These are phyloP conservation scores for Coemansia umbellata DNA, from an alignment of 192 early-diverging fungal genomes.

Conservation along the genomic window DNA sequence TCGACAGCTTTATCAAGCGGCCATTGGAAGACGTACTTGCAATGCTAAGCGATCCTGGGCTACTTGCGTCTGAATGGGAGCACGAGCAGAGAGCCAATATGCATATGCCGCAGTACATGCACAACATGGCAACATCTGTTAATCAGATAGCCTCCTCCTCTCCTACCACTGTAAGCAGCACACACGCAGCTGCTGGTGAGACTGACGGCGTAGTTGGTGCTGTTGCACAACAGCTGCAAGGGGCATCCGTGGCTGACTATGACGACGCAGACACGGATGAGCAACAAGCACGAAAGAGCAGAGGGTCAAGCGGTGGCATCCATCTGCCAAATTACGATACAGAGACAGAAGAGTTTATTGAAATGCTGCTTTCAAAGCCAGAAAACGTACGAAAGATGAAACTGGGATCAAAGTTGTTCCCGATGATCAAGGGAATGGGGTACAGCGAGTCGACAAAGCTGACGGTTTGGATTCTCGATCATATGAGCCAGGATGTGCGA, in stretches of 20 bases:
- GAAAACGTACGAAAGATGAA: constrained; percentile 53
- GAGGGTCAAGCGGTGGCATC: constrained; percentile 5
- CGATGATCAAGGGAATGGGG: constrained; percentile 53
- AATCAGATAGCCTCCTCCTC: constrained; percentile 13
- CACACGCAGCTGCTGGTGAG: background rate
- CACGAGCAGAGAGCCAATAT: constrained; percentile 23
- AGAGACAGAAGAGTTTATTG: constrained; percentile 45
- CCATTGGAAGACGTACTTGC: constrained; percentile 41
- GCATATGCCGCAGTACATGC: constrained; percentile 16
- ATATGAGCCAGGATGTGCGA: constrained; percentile 50
- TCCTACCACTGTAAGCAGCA: too few relatives aligned
- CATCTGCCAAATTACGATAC: constrained; percentile 35
- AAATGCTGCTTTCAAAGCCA: constrained; percentile 43
- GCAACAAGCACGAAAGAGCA: too few relatives aligned
- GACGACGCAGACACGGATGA: background rate
- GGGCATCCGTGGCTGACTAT: background rate
- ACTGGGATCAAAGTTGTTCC: constrained; percentile 53
- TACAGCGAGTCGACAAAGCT: constrained; percentile 51
- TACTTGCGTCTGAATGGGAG: constrained; percentile 44
- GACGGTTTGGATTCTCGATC: constrained; percentile 53
- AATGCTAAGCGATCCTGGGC: constrained; percentile 33
- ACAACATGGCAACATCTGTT: constrained; percentile 4
- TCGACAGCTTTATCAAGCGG: constrained; percentile 20
- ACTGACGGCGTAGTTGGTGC: background rate
- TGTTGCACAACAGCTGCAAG: constrained; percentile 1